Conservation (phyloP, 495 filamentous ascomycete genomes). For the Penicillium fimorum region DNA sequence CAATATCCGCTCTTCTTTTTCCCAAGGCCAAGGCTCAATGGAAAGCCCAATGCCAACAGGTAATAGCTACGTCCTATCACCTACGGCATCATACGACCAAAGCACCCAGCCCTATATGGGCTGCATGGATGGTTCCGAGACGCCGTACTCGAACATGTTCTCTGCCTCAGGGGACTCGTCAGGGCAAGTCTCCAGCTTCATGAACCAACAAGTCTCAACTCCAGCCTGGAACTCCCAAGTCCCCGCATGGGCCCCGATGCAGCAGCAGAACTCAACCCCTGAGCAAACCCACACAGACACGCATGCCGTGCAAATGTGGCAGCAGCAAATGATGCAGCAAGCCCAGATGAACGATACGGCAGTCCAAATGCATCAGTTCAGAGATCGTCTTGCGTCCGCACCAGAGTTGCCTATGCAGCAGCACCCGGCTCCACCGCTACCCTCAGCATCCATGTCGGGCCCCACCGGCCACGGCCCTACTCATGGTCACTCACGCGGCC, state of each 20-base stretch:
- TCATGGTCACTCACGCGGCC: slow-evolving; percentile 28
- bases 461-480: slow-evolving; percentile 10
- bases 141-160: slow-evolving; percentile 18
- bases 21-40: slow-evolving; percentile 26
- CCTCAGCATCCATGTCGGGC: slow-evolving; percentile 23
- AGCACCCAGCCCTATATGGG: slow-evolving; percentile 30
- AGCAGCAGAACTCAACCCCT: slow-evolving; percentile 26
- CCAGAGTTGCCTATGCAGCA: slow-evolving; percentile 38
- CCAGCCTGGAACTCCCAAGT: slow-evolving; percentile 19
- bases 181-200: slow-evolving; percentile 33
- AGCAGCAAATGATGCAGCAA: slow-evolving; percentile 36
- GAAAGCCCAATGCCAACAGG: slow-evolving; percentile 26
- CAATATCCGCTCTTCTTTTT: slow-evolving; percentile 32
- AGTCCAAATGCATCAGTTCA: slow-evolving; percentile 36
- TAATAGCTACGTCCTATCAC: slow-evolving; percentile 33
- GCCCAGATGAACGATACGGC: slow-evolving; percentile 22
- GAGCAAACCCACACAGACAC: slow-evolving; percentile 25
- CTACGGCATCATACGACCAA: slow-evolving; percentile 26
- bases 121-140: slow-evolving; percentile 19
- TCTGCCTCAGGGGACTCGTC: slow-evolving; percentile 12
- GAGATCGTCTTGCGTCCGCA: slow-evolving; percentile 42
- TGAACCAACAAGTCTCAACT: slow-evolving; percentile 21
- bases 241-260: slow-evolving; percentile 29
- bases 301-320: slow-evolving; percentile 31
- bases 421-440: slow-evolving; percentile 11